A percentile compares a stretch with the other conserved stretches of the same genome.
Conservation (phyloP, 768 basidiomycete species). For the Mycena capillaripes region DNA sequence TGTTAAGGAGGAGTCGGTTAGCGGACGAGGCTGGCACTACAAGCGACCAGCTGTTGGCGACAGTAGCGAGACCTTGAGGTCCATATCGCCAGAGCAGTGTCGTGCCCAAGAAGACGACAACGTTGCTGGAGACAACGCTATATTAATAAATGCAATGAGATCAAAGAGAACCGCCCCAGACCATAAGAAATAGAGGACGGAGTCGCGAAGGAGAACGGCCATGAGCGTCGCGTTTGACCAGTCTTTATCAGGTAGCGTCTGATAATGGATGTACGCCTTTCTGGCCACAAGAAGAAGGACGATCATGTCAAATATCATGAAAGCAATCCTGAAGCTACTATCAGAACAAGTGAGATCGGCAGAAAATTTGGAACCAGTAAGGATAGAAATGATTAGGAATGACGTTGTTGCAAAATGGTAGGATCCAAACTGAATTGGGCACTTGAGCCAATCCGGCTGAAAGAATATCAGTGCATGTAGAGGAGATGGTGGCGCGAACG, state of each 20-base stretch:
- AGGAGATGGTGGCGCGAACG: neutral
- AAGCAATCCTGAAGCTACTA: conserved; percentile 23
- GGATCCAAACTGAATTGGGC: neutral
- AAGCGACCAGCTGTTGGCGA: conserved; percentile 36
- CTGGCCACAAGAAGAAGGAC: conserved; percentile 28
- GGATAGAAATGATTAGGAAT: conserved; percentile 37
- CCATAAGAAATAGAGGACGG: conserved; percentile 34
- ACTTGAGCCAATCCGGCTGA: conserved; percentile 29
- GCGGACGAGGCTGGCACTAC: conserved; percentile 36
- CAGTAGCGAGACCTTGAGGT: conserved; percentile 25
- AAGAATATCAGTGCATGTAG: neutral
- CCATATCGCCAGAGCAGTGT: conserved; percentile 36
- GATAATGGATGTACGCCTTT: conserved; percentile 35
- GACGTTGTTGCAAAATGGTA: conserved; percentile 37
- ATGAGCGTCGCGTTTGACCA: conserved; percentile 28
- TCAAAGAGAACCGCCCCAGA: neutral
- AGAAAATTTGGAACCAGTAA: conserved; percentile 21
- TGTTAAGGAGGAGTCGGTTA: conserved; percentile 31
- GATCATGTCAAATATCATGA: conserved; percentile 35
- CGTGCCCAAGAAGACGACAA: conserved; percentile 28
- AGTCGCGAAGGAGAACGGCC: conserved; percentile 32
- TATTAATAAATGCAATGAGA: no score
- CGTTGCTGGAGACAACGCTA: conserved; percentile 19
- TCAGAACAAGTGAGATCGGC: neutral
- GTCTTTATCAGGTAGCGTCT: conserved; percentile 26